Evolutionary conservation across 257 asterid species (phyloP), one percentile per base, ranked within the genome.

Genomic region (Lithospermum erythrorhizon): DNA sequence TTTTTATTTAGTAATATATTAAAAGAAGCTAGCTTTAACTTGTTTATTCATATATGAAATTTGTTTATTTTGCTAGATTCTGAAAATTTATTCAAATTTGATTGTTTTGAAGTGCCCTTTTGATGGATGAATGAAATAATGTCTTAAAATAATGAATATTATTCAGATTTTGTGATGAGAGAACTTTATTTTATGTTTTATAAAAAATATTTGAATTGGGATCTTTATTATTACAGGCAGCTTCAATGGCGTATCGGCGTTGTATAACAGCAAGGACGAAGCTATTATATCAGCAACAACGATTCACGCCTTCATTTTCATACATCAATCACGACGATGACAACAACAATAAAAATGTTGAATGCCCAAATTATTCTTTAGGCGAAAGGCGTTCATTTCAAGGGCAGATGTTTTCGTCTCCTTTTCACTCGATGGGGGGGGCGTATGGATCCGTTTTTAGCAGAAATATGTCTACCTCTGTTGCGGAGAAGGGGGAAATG

Each of bases 211-310:
- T 27, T 27, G 32, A 6, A 27, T 27, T 27, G 32, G 14, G 2
- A 35, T 35, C 3, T 35, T 11, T 11, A 35, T 35, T 9, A 8
- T 35, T 35, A 53, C 57, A 53, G 57, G 57, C 23, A 21, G 15
- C 13, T 21, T 55, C n/a, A 22, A 55, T 55, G 59, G 59, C 59
- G 5, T 55, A 55, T 55, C 30, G 59, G 27, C 24, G 59, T 8
- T 21, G 59, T 35, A 11, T 55, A 21, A 22, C 59, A 21, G 9
- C 30, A 11, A 17, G 32, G 9, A 35, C 30, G 13, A 55, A 55
- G 59, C 59, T 55, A 6, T 9, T 55, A 21, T 22, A 55, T 55
- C 32, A 55, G 16, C 59, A 55, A 6, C 30, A 55, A 21, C 59
- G 35, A 8, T 55, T 55, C 32, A 10, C 35, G 3, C 59, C 59